Evolutionary conservation across 768 basidiomycete genomes (phyloP), one percentile per base, ranked within the genome.

Genomic region (Lactarius psammicola): DNA sequence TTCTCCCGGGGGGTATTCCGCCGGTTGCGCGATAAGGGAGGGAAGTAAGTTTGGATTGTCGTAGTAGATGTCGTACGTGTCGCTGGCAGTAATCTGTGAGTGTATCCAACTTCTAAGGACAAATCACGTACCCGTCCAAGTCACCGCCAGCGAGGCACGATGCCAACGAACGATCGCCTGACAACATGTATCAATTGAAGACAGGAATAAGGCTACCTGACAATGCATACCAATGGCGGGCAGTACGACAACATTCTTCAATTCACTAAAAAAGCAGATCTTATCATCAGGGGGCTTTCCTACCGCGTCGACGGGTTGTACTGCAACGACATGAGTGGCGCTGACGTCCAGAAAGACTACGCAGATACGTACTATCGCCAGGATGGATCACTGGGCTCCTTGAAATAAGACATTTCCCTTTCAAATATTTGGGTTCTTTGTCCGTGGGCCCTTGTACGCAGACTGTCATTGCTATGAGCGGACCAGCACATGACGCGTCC

Each of bases 81-180:
- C 90, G 4, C 90, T 90, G 70, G n/a, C 26, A 63, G 63, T 40
- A 56, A 65, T 46, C 10, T 49, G 23, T 49, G 46, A 15, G 56
- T 62, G 36, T 62, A 59, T 55, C 4, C 44, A 36, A 59, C 34
- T 30, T 4, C 51, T n/a, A 8, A 30, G 46, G 40, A 9, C 23
- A 55, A 17, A 46, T 30, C 26, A 26, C 38, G 30, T 72, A 89
- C 88, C 90, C 90, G 63, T 92, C 90, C n/a, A 92, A 76, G 76
- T 92, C 90, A 0, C 90, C 90, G 40, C 90, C 90, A 11, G 82
- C 87, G 18, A 92, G 79, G 66, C 82, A 85, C 2, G 88, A 89
- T 11, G 90, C 82, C 49, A 91, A 71, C 0, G 89, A 87, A 42
- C 88, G 82, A 1, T 70, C 63, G 6, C 87, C 88, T 90, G 68